Base-by-base conservation (phyloP, 805 yeast species). In the Trichomonascus vanleenenianus region DNA sequence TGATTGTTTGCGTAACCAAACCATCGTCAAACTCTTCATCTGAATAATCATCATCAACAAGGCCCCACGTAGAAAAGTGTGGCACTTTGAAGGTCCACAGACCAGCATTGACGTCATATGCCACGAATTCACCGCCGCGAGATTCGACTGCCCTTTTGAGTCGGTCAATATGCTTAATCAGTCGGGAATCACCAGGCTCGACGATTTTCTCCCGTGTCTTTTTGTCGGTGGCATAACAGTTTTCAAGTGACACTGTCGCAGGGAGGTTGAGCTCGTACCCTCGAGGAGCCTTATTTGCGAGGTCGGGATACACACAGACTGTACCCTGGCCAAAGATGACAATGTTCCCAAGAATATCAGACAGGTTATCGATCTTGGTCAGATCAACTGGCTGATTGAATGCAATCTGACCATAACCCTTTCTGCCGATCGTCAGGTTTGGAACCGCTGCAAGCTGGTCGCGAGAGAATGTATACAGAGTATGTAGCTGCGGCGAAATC, bases 11-110 rank as follows among this genome's bases (percentile, higher is more conserved):
- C 3, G 19, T 6, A 18, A 14, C 41, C 15, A 36, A 11, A 54
- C 33, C 74, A 75, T 69, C 80, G 35, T 73, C 78, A 18, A n/a
- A n/a, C n/a, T 73, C 79, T 20, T 81, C 86, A 52, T 80, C 84
- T 14, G 31, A 25, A n/a, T 45, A 50, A 3, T 53, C 59, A 27
- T 51, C 56, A 11, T 56, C 59, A 12, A 53, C 56, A 33, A 93
- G 65, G 5, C 97, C 97, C 96, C 97, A 93, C 4, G 85, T 77
- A 67, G 96, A 87, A 58, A 93, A 93, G 67, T 93, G 98, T 54
- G 83, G 79, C 7, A 89, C 96, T 54, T 72, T 76, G 64, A 86
- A 88, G 1, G 82, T 79, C 87, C 89, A 88, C 3, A 75, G 64
- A 31, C 86, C 85, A 3, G 78, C 75, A 25, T 80, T 71, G 2